Evolutionary conservation across 371 early-diverging fungal species (phyloP).

Genomic region (Mucor sp.): DNA sequence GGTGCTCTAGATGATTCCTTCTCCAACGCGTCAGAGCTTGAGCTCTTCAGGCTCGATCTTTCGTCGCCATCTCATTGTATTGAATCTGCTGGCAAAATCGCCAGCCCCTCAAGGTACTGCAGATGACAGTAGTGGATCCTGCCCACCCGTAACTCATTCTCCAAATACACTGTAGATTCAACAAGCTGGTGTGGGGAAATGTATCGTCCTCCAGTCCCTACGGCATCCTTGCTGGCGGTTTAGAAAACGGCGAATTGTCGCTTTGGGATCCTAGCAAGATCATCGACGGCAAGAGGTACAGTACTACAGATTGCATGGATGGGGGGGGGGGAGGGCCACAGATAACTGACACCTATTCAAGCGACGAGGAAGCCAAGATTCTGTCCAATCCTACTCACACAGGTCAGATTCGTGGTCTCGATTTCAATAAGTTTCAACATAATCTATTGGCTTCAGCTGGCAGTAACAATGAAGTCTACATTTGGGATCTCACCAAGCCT

Average conservation of each 20-base stretch:
- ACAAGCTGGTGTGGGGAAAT: conserved; percentile 88
- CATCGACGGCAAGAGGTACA: conserved; percentile 60
- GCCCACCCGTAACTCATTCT: neutral
- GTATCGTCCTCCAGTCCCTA: conserved; percentile 57
- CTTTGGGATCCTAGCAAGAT: conserved; percentile 88
- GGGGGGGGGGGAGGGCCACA: too few relatives aligned
- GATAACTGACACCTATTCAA: neutral
- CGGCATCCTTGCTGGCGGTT: conserved; percentile 93
- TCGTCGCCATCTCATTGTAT: conserved; percentile 41
- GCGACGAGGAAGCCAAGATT: conserved; percentile 57
- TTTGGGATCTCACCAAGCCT: conserved; percentile 93
- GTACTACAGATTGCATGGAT: neutral
- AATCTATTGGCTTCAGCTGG: conserved; percentile 92
- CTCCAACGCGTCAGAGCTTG: conserved; percentile 88
- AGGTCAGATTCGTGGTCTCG: conserved; percentile 90
- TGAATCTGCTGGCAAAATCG: conserved; percentile 64
- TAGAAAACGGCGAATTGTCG: conserved; percentile 92
- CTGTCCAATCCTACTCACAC: conserved; percentile 75
- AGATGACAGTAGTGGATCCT: neutral
- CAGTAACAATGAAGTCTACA: conserved; percentile 84
- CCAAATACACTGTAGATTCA: conserved; percentile 40
- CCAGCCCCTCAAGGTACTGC: conserved; percentile 65
- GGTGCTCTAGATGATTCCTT: conserved; percentile 97
- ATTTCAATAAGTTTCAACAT: conserved; percentile 85
- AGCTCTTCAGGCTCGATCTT: conserved; percentile 83